Conservation (phyloP, 2,329 filamentous ascomycete genomes). For the Fusarium caatingaense region DNA sequence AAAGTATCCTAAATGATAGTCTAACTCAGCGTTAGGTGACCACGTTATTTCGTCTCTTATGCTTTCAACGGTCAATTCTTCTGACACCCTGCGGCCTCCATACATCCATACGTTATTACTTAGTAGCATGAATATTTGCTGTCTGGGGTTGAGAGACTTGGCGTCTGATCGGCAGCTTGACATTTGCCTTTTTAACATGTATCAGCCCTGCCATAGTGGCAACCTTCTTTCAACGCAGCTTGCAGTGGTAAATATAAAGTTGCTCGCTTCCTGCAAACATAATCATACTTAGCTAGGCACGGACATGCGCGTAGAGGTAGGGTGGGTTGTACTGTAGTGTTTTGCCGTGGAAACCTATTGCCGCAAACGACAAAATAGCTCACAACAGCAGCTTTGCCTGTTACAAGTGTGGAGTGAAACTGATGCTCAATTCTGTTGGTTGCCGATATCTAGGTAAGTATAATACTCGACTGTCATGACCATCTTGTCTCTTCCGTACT, state of each 20-base stretch:
- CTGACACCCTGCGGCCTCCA: too few relatives aligned
- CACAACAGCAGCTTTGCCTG: constrained; percentile 35
- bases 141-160: neutral
- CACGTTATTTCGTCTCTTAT: too few relatives aligned
- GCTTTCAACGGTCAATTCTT: too few relatives aligned
- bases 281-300: neutral
- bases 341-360: constrained; percentile 18
- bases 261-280: constrained; percentile 3
- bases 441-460: constrained; percentile 32
- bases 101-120: neutral
- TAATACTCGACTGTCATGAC: constrained; percentile 25
- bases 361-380: constrained; percentile 20
- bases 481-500: constrained; percentile 26
- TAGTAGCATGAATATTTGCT: neutral
- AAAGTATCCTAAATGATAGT: too few relatives aligned
- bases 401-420: constrained; percentile 38
- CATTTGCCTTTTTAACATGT: constrained; percentile 10
- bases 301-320: constrained; percentile 9
- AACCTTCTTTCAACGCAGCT: constrained; percentile 23
- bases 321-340: neutral
- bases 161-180: constrained; percentile 1
- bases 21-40: too few relatives aligned
- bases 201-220: constrained; percentile 26
- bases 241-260: constrained; percentile 1
- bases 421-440: constrained; percentile 36